A percentile compares a stretch with the other conserved stretches of the same genome.
phyloP scores from a whole-genome alignment of 2,329 filamentous ascomycete species.

The Aureobasidium melanogenum region DNA sequence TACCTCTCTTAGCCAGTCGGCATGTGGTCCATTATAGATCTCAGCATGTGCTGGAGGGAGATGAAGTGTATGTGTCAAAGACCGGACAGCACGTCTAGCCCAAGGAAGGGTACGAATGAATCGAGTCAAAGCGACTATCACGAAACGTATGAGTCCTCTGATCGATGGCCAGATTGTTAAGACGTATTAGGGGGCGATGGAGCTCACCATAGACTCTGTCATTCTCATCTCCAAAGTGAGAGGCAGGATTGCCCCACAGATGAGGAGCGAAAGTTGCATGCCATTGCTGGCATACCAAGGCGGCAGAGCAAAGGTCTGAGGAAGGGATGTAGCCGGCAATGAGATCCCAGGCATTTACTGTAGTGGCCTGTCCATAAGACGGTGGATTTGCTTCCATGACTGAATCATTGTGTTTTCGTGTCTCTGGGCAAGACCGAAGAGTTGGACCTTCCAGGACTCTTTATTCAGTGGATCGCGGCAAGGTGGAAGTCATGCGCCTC shows the following conservation, averaged over 20 bases:
- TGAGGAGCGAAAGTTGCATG: slow-evolving; percentile 49
- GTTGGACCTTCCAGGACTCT: not conserved
- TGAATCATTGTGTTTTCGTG: not conserved
- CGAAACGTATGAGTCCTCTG: not conserved
- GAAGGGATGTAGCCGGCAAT: slow-evolving; percentile 50
- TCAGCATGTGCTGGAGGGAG: slow-evolving; percentile 52
- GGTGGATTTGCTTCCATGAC: slow-evolving; percentile 50
- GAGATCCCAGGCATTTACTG: slow-evolving; percentile 46
- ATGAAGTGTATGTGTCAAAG: slow-evolving; percentile 52
- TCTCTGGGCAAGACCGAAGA: not conserved
- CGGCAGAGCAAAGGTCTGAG: slow-evolving; percentile 46
- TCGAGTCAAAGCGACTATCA: slow-evolving; percentile 46
- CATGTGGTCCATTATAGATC: slow-evolving; percentile 50
- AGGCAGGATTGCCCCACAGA: slow-evolving; percentile 55
- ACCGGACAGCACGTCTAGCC: slow-evolving; percentile 43
- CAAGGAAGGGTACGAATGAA: slow-evolving; percentile 50
- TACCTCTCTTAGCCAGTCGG: slow-evolving; percentile 51
- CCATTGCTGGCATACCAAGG: slow-evolving; percentile 49
- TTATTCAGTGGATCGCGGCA: not conserved
- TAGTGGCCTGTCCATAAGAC: slow-evolving; percentile 50
- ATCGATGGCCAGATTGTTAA: not conserved
- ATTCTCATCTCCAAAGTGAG: slow-evolving; percentile 52
- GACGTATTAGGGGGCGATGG: too few species aligned
- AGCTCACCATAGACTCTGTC: slow-evolving; percentile 48
- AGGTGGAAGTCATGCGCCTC: not conserved